Evolutionary conservation across 352 stramenopile genomes (phyloP).

Genomic region (Phytophthora ohioensis): DNA sequence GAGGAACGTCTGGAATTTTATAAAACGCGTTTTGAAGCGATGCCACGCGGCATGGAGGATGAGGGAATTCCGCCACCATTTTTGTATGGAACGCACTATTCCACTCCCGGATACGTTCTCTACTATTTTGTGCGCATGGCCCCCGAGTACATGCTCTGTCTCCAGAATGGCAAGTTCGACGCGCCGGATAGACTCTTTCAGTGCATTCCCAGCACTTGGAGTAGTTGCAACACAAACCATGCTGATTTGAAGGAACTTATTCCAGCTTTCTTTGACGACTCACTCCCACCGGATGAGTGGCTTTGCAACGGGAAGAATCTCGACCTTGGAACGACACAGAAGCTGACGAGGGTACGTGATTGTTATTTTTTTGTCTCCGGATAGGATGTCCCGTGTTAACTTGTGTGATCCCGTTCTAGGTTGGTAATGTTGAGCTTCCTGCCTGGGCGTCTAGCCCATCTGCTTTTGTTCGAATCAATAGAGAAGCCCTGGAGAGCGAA

Average conservation of each 20-base stretch:
- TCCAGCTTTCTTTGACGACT: conserved; percentile 97
- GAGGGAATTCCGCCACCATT: conserved; percentile 93
- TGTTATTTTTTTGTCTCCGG: background rate
- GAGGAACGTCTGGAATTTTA: conserved; percentile 91
- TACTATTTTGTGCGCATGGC: conserved; percentile 99
- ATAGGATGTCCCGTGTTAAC: background rate
- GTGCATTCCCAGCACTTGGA: conserved; percentile 94
- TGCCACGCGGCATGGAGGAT: conserved; percentile 88
- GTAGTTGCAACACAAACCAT: conserved; percentile 86
- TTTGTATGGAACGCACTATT: conserved; percentile 97
- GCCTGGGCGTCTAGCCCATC: conserved; percentile 92
- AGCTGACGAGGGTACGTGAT: conserved; percentile 70
- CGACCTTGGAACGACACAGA: conserved; percentile 94
- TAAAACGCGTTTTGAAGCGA: conserved; percentile 88
- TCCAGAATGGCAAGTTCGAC: conserved; percentile 99
- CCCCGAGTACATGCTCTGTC: conserved; percentile 95
- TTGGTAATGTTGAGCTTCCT: conserved; percentile 96
- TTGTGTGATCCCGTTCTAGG: conserved; percentile 37
- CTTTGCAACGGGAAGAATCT: conserved; percentile 97
- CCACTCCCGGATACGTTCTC: conserved; percentile 95
- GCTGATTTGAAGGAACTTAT: conserved; percentile 99
- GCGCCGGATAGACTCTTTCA: conserved; percentile 97
- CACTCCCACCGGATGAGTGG: conserved; percentile 88
- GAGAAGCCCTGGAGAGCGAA: conserved; percentile 80
- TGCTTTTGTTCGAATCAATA: conserved; percentile 79